Percentiles rank a stretch among this genome's conserved stretches.
These are phyloP conservation scores for Calendula officinalis DNA, from an alignment of 129 eudicot species.

Conservation along the genomic window DNA sequence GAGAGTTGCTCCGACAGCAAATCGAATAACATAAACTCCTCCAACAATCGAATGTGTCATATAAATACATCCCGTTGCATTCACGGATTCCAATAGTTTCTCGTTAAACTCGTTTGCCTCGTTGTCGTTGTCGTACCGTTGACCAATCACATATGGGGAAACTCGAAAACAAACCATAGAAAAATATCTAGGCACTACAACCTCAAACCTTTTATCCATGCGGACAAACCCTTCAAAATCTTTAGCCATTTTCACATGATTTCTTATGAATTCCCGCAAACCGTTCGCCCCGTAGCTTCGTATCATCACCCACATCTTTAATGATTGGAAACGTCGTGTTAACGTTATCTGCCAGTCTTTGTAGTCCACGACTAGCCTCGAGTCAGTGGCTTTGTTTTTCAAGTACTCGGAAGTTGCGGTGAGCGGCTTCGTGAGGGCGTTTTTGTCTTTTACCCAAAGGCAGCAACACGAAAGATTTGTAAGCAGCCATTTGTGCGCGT, in stretches of 20 bases:
- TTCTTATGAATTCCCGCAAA: slow-evolving; percentile 13
- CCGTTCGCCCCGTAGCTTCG: slow-evolving; percentile 34
- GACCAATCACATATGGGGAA: not conserved
- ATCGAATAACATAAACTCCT: slow-evolving; percentile 27
- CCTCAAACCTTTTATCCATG: slow-evolving; percentile 34
- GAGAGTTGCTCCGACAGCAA: slow-evolving; percentile 37
- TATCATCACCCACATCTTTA: slow-evolving; percentile 20
- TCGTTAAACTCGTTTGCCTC: slow-evolving; percentile 23
- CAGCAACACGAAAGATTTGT: slow-evolving; percentile 33
- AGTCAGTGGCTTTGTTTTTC: slow-evolving; percentile 12
- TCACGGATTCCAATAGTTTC: slow-evolving; percentile 34
- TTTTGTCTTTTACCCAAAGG: slow-evolving; percentile 35
- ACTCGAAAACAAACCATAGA: slow-evolving; percentile 39
- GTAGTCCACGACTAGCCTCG: slow-evolving; percentile 29
- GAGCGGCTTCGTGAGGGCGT: slow-evolving; percentile 17
- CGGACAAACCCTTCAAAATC: slow-evolving; percentile 26
- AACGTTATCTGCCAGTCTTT: slow-evolving; percentile 41
- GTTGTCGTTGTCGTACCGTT: not conserved
- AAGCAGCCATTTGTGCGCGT: slow-evolving; percentile 40
- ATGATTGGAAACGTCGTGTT: slow-evolving; percentile 12
- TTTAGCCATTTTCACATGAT: slow-evolving; percentile 34
- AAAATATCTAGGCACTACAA: slow-evolving; percentile 37
- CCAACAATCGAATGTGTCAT: slow-evolving; percentile 41
- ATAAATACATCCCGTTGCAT: slow-evolving; percentile 27
- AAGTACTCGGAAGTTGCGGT: slow-evolving; percentile 27